These are phyloP conservation scores for Phytophthora lateralis DNA, from an alignment of 352 stramenopile species.

Conservation along the genomic window DNA sequence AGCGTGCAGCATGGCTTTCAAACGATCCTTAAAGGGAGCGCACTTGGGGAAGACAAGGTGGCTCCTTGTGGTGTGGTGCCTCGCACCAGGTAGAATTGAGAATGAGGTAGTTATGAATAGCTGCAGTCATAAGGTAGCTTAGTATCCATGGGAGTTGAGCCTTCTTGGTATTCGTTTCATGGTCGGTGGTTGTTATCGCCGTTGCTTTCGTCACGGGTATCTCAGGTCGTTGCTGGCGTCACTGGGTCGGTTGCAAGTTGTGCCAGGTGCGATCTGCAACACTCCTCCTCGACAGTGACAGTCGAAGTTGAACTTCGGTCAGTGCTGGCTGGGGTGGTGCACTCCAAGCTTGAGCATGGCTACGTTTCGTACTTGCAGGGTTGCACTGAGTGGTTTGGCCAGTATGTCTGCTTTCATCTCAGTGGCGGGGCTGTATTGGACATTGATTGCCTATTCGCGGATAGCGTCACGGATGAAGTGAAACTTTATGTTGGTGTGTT, in stretches of 20 bases:
- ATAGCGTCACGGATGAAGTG: slow-evolving; percentile 20
- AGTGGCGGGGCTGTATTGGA: slow-evolving; percentile 8
- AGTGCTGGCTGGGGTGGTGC: background rate
- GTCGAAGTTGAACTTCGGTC: background rate
- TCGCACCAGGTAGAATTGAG: slow-evolving; percentile 1
- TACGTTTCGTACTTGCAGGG: background rate
- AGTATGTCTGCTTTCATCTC: slow-evolving; percentile 8
- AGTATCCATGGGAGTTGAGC: background rate
- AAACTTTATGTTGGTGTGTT: slow-evolving; percentile 26
- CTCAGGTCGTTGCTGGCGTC: background rate
- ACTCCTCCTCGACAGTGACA: slow-evolving; percentile 3
- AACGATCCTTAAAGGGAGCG: background rate
- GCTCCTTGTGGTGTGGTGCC: slow-evolving; percentile 4
- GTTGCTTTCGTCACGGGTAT: background rate
- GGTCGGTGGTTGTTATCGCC: background rate
- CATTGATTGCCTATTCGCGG: background rate
- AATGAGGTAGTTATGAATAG: background rate
- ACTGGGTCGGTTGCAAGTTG: background rate
- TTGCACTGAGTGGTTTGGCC: slow-evolving; percentile 3
- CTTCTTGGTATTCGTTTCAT: background rate
- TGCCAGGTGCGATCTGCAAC: slow-evolving; percentile 6
- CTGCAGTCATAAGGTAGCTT: background rate
- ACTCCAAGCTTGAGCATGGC: background rate
- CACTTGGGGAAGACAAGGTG: background rate
- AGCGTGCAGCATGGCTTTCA: no score